Percentiles rank a stretch among this genome's conserved stretches.
phyloP scores from a whole-genome alignment of 2,329 filamentous ascomycete species.

The Hypoxylon sp. region DNA sequence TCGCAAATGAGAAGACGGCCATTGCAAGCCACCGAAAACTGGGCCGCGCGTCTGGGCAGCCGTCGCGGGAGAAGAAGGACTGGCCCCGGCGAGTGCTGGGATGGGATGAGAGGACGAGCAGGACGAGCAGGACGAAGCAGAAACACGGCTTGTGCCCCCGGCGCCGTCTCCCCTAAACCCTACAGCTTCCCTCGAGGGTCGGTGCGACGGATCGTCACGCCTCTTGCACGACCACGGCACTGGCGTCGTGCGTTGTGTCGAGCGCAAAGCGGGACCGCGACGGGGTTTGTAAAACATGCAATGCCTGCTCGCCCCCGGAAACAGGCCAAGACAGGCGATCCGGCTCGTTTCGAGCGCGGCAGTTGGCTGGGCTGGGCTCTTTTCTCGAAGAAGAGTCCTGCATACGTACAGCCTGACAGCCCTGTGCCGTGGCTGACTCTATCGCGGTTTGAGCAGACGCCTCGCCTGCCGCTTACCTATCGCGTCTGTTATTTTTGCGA shows the following conservation, averaged over 20 bases:
- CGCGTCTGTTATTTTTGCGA: too few relatives aligned
- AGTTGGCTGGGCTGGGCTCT: conserved; percentile 13
- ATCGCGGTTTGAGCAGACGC: conserved; percentile 22
- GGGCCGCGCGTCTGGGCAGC: neutral
- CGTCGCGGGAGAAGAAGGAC: neutral
- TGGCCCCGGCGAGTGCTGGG: too few relatives aligned
- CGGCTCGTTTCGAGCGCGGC: conserved; percentile 21
- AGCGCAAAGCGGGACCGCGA: conserved; percentile 3
- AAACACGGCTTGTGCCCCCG: too few relatives aligned
- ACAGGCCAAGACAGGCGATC: conserved; percentile 28
- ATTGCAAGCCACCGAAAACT: too few relatives aligned
- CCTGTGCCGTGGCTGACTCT: conserved; percentile 1
- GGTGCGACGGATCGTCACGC: conserved; percentile 25
- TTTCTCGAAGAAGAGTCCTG: too few relatives aligned
- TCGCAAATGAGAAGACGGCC: neutral
- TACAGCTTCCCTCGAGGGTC: too few relatives aligned
- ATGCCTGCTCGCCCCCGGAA: conserved; percentile 20
- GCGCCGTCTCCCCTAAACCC: neutral
- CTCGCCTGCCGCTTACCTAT: too few relatives aligned
- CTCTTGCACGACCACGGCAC: neutral
- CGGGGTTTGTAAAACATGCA: conserved; percentile 28
- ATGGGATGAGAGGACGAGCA: too few relatives aligned
- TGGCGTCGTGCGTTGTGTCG: conserved; percentile 1
- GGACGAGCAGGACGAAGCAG: neutral
- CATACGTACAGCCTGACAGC: too few relatives aligned